Evolutionary conservation across 371 early-diverging fungal genomes (phyloP).

Genomic region (Mortierella sp.): DNA sequence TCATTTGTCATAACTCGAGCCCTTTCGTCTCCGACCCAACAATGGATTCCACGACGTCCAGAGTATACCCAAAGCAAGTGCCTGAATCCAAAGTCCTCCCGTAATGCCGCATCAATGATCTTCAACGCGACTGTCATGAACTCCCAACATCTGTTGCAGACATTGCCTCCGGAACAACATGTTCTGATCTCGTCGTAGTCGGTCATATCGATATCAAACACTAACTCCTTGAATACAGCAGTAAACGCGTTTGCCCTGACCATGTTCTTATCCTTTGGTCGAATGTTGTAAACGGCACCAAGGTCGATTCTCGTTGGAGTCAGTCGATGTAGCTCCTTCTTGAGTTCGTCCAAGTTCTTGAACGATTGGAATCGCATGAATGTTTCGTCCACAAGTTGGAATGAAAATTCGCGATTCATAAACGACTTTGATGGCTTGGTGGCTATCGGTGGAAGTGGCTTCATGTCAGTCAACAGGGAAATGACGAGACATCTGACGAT

Average conservation of each 20-base stretch:
- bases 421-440: constrained; percentile 68
- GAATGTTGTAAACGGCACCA: constrained; percentile 86
- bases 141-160: constrained; percentile 94
- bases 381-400: constrained; percentile 80
- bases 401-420: constrained; percentile 94
- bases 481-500: too few species aligned
- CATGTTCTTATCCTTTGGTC: constrained; percentile 86
- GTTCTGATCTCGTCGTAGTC: constrained; percentile 98
- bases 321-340: constrained; percentile 75
- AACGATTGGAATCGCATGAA: constrained; percentile 95
- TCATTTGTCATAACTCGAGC: constrained; percentile 83
- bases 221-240: constrained; percentile 92
- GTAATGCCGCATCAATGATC: constrained; percentile 79
- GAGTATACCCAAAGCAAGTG: constrained; percentile 97
- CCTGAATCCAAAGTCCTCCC: constrained; percentile 97
- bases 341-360: constrained; percentile 74
- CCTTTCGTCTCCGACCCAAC: constrained; percentile 97
- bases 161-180: constrained; percentile 93
- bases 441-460: background rate
- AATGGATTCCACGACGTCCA: constrained; percentile 99
- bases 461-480: background rate
- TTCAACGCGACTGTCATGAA: constrained; percentile 95
- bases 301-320: constrained; percentile 97
- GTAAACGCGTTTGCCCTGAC: constrained; percentile 77
- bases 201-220: constrained; percentile 99